These are phyloP conservation scores for Tylopilus cervinicoccineus DNA, from an alignment of 768 basidiomycete genomes.

Conservation along the genomic window DNA sequence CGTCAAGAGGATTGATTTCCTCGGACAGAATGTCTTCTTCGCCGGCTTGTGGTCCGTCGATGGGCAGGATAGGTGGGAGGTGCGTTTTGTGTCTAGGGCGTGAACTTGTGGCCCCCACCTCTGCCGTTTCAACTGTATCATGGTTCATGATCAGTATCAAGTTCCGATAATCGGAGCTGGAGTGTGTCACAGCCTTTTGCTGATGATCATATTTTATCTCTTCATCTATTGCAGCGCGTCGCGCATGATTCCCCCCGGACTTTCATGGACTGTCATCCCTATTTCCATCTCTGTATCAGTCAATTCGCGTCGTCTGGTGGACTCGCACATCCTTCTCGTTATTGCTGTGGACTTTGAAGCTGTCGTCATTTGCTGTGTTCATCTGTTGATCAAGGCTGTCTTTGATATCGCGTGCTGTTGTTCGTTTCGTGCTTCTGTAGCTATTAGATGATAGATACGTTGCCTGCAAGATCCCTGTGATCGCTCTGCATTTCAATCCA, in stretches of 20 bases:
- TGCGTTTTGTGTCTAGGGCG: constrained; percentile 18
- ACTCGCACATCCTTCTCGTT: constrained; percentile 5
- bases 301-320: constrained; percentile 10
- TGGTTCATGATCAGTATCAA: constrained; percentile 5
- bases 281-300: neutral
- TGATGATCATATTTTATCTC: constrained; percentile 12
- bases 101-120: constrained; percentile 4
- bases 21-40: constrained; percentile 30
- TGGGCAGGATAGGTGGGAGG: constrained; percentile 29
- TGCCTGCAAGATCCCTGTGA: neutral
- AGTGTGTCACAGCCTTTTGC: neutral
- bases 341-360: constrained; percentile 7
- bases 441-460: neutral
- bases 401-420: neutral
- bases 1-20: constrained; percentile 38
- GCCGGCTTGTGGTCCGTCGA: constrained; percentile 28
- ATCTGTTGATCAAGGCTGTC: constrained; percentile 1
- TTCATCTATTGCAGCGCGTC: constrained; percentile 12
- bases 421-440: constrained; percentile 4
- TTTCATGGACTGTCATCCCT: constrained; percentile 13
- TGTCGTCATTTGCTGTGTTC: constrained; percentile 14
- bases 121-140: neutral
- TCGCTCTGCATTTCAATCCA: neutral
- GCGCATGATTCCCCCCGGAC: constrained; percentile 5
- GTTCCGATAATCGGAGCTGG: constrained; percentile 16